Conservation (phyloP, 768 basidiomycete species). For the Punctularia strigosozonata region DNA sequence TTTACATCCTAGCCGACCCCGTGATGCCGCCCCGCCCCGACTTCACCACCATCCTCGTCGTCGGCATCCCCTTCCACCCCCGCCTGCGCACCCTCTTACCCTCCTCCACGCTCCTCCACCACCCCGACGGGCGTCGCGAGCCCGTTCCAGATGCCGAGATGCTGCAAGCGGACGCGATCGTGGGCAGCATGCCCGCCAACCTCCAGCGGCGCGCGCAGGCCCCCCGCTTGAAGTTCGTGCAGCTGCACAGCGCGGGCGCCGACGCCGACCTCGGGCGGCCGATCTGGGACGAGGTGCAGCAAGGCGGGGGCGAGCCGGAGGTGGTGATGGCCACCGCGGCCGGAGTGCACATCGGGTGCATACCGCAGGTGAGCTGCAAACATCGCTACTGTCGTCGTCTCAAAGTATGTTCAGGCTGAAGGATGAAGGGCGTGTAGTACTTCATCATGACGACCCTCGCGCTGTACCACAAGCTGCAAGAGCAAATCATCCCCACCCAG, state of each 20-base stretch:
- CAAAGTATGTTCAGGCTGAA: background rate
- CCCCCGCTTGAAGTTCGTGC: slow-evolving; percentile 7
- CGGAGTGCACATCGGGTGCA: slow-evolving; percentile 6
- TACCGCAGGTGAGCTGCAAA: slow-evolving; percentile 8
- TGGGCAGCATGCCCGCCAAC: slow-evolving; percentile 3
- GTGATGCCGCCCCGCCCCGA: too few relatives aligned
- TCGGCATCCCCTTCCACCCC: too few relatives aligned
- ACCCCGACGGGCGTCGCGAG: background rate
- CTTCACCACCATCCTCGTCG: too few relatives aligned
- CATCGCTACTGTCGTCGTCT: background rate
- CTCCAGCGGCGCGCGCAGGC: background rate
- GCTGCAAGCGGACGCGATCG: slow-evolving; percentile 2
- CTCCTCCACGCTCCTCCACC: slow-evolving; percentile 1
- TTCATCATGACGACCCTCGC: slow-evolving; percentile 6
- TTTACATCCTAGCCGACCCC: too few relatives aligned
- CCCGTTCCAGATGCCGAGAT: background rate
- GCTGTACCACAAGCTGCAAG: slow-evolving; percentile 6
- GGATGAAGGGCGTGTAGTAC: background rate
- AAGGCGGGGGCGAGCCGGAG: too few relatives aligned
- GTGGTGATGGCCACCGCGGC: slow-evolving; percentile 3
- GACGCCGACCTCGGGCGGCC: slow-evolving; percentile 1
- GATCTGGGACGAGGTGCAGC: slow-evolving; percentile 5
- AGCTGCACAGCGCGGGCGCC: slow-evolving; percentile 7
- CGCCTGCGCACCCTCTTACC: too few relatives aligned
- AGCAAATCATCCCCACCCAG: slow-evolving; percentile 6